Evolutionary conservation across 495 filamentous ascomycete genomes (phyloP), one percentile per base, ranked within the genome.

Genomic region (Endocarpon pusillum): DNA sequence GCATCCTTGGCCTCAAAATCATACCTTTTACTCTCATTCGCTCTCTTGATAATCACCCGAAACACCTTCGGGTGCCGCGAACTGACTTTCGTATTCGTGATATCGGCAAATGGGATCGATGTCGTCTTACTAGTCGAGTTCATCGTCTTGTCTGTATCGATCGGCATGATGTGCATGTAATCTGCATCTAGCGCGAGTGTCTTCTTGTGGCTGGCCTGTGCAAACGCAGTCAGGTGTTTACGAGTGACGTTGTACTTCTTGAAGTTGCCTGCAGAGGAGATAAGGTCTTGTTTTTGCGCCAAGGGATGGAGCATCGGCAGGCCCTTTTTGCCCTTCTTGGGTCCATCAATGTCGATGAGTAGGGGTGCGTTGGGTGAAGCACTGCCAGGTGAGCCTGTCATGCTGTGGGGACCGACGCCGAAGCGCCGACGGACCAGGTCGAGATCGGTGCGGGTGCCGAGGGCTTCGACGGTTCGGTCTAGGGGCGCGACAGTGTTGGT

Each of bases 121-220:
- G 83, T 83, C 12, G 81, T 83, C 56, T 94, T 96, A 14, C 54
- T 58, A 19, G 27, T 48, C 17, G 68, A 67, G 16, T 67, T 66
- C 2, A 57, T 49, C 5, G 53, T 68, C 65, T 65, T 66, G 9
- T 54, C 57, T 4, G 57, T 64, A 16, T 75, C 74, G 0, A 67
- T 72, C 21, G 89, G 85, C 64, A 92, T 78, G 43, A 96, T 85
- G 53, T 94, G 89, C 50, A 97, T 71, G 45, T 92, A 94, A 49
- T 97, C 89, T 29, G 83, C 83, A 48, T 96, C 89, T 41, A 97
- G 83, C 4, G 80, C 77, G 18, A 97, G 62, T 10, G 91, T 71
- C n/a, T n/a, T n/a, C 24, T 80, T 74, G 47, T 86, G 73, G 41
- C 81, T 81, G 33, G 82, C 74, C 3, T 81, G 74, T 22, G 89